Percentiles rank a stretch among this genome's conserved stretches.
Evolutionary conservation across 225 moss, liverwort and hornwort genomes (phyloP).

Genomic region (Pseudisothecium myosuroides): DNA sequence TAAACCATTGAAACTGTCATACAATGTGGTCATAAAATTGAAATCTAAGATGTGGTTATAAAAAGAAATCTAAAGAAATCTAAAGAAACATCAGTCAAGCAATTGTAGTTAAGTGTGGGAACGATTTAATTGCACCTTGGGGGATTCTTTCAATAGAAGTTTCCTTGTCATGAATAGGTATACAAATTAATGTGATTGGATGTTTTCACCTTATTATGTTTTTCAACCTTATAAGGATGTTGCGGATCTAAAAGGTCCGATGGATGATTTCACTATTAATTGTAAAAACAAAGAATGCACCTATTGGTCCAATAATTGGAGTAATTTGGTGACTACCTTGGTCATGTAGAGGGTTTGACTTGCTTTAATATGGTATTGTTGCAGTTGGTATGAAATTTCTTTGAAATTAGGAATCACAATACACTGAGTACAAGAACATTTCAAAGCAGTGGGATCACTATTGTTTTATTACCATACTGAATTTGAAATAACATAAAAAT

Average conservation of each 20-base stretch:
- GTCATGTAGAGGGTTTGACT: neutral
- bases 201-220: no score
- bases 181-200: no score
- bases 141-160: neutral
- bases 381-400: no score
- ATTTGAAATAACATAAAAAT: neutral
- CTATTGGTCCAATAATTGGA: rapidly evolving
- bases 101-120: rapidly evolving
- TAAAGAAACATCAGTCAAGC: no score
- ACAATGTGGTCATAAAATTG: no score
- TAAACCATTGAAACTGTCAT: neutral
- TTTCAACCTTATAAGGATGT: neutral
- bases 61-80: no score
- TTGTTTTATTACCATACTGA: neutral
- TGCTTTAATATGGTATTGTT: neutral
- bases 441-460: neutral
- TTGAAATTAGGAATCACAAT: neutral
- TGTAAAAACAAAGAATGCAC: rapidly evolving
- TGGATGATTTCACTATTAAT: no score
- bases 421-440: neutral
- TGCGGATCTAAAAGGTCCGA: neutral
- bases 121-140: rapidly evolving
- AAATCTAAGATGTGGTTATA: no score
- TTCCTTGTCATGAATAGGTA: no score
- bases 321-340: neutral